Conservation (phyloP, 225 moss, liverwort and hornwort species). For the Pseudoscleropodium purum region DNA sequence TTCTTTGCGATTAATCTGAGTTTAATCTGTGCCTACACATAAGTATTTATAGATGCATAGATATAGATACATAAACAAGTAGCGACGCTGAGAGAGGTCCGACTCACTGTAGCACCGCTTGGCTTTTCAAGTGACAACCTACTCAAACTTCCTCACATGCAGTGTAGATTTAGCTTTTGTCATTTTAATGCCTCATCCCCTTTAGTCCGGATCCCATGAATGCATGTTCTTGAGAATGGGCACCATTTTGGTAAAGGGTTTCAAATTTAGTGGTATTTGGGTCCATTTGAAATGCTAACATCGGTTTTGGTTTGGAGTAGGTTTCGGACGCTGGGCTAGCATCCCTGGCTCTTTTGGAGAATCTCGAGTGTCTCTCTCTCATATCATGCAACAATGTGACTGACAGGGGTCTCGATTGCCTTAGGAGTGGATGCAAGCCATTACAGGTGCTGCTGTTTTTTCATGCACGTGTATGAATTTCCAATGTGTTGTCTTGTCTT, state of each 20-base stretch:
- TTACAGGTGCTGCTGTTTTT: conserved; percentile 22
- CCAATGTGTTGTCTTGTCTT: not conserved
- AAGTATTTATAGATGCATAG: not conserved
- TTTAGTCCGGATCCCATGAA: not conserved
- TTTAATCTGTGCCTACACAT: not conserved
- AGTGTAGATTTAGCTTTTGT: not conserved
- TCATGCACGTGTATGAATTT: not conserved
- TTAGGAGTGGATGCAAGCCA: conserved; percentile 38
- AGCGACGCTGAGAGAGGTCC: not conserved
- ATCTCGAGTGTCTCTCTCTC: conserved; percentile 50
- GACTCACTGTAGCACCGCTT: not conserved
- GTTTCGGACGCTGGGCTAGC: conserved; percentile 47
- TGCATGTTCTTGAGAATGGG: not conserved
- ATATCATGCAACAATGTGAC: conserved; percentile 63
- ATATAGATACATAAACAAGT: not conserved
- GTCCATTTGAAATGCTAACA: not conserved
- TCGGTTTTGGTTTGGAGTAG: conserved; percentile 14
- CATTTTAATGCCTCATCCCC: not conserved
- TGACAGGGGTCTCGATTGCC: conserved; percentile 43
- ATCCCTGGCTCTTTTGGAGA: conserved; percentile 34
- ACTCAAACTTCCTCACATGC: not conserved
- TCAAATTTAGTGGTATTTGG: not conserved
- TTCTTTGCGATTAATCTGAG: not conserved
- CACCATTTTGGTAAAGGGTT: not conserved
- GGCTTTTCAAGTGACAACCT: not conserved